Conservation (phyloP, 2,329 filamentous ascomycete genomes). For the Fusarium kyushuense region DNA sequence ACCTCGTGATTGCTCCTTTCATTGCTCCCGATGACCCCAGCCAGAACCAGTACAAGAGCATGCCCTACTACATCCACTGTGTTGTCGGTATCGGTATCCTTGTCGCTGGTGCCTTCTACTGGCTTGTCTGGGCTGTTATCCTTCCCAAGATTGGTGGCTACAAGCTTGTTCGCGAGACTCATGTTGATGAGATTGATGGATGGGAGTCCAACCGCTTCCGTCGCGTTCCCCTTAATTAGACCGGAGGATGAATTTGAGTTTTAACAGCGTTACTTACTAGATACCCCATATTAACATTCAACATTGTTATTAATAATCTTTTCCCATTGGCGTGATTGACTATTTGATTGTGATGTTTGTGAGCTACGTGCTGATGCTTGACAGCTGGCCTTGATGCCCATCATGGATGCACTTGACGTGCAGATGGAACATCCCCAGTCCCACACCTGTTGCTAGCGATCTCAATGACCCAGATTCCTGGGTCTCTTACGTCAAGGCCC, state of each 20-base stretch:
- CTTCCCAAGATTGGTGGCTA: slow-evolving; percentile 66
- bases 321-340: not conserved
- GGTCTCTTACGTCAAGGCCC: not conserved
- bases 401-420: not conserved
- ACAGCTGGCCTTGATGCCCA: not conserved
- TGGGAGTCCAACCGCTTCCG: slow-evolving; percentile 71
- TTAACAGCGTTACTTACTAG: slow-evolving; percentile 15
- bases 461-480: not conserved
- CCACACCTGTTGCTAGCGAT: not conserved
- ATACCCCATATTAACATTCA: slow-evolving; percentile 30
- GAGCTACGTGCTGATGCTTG: not conserved
- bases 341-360: not conserved
- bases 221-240: slow-evolving; percentile 52
- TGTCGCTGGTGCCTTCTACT: slow-evolving; percentile 65
- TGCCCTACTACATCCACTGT: slow-evolving; percentile 70
- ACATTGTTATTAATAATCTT: slow-evolving; percentile 3
- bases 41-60: slow-evolving; percentile 64
- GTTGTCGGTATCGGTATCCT: slow-evolving; percentile 68
- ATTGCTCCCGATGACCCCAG: slow-evolving; percentile 61
- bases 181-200: slow-evolving; percentile 69
- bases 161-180: slow-evolving; percentile 66
- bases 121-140: slow-evolving; percentile 66
- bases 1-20: slow-evolving; percentile 70
- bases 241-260: slow-evolving; percentile 1
- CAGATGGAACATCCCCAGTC: not conserved